Evolutionary conservation across 2,329 filamentous ascomycete genomes (phyloP).

Genomic region (Lecanosticta acicola): DNA sequence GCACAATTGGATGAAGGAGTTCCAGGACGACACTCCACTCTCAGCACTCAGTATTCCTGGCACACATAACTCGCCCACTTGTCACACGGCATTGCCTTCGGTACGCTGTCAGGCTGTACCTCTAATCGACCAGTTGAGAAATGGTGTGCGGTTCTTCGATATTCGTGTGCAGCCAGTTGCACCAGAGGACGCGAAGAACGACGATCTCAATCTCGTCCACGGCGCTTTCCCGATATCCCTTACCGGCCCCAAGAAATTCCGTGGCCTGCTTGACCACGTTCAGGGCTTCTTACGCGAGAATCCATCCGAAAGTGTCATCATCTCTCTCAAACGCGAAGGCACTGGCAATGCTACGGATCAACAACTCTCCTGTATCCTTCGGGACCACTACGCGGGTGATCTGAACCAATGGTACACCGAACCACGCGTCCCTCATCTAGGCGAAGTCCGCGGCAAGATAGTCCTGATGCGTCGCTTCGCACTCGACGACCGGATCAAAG

Average conservation of each 20-base stretch:
- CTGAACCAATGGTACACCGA: conserved; percentile 69
- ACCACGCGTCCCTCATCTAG: conserved; percentile 69
- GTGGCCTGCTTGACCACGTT: conserved; percentile 64
- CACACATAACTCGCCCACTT: conserved; percentile 90
- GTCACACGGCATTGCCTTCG: conserved; percentile 76
- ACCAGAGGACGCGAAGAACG: conserved; percentile 49
- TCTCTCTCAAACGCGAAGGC: conserved; percentile 89
- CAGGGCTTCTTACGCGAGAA: conserved; percentile 66
- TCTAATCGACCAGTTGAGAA: conserved; percentile 70
- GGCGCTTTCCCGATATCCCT: conserved; percentile 83
- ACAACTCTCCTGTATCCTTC: conserved; percentile 68
- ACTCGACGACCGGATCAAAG: conserved; percentile 48
- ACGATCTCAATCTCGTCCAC: conserved; percentile 78
- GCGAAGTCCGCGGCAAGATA: conserved; percentile 73
- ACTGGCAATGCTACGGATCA: conserved; percentile 72
- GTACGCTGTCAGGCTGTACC: conserved; percentile 86
- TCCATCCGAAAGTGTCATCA: conserved; percentile 73
- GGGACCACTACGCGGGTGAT: conserved; percentile 60
- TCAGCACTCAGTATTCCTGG: conserved; percentile 84
- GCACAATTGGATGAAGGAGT: conserved; percentile 71
- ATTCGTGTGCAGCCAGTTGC: conserved; percentile 68
- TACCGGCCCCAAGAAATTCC: conserved; percentile 73
- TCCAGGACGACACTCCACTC: conserved; percentile 66
- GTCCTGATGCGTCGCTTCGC: conserved; percentile 77
- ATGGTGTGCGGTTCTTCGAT: conserved; percentile 92